Base-by-base conservation (phyloP, 1,284 basidiomycete genomes). In the Malassezia obtusa region DNA sequence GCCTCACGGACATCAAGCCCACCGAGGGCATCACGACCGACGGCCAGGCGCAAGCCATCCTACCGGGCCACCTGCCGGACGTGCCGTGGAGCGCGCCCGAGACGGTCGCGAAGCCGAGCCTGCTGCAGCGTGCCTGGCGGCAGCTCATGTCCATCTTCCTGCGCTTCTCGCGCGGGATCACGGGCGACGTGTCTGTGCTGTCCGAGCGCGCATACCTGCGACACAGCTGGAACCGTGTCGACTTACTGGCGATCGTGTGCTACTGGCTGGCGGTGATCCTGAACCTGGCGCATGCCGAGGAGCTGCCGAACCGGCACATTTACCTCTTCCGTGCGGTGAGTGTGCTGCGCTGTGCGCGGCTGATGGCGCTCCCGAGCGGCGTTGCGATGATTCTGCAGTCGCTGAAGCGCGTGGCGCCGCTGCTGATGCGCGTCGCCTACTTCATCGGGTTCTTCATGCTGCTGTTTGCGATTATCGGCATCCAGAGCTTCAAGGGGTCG, bases 341-440 rank as follows among this genome's bases (percentile, higher is more conserved):
- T 60, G 88, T 92, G 12, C 78, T 96, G 19, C 80, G 92, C 54
- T 85, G 83, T 2, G 83, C 87, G 4, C 80, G 92, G 53, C 75
- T 98, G 22, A 77, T 98, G 45, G 83, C 89, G 2, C 82, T 95
- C 47, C 95, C 91, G 1, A 84, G 83, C 58, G 92, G 92, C 75
- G 96, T 92, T n/a, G 61, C 64, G 83, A 95, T 90, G 0, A 96
- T 98, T 68, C 84, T 96, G 78, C 84, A 84, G 55, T 91, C 88
- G 10, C 78, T 98, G 58, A 98, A 98, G 77, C 84, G 82, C 0
- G 90, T 92, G 0, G 82, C 84, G 15, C 90, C 91, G 0, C 78
- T 95, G 19, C 80, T 98, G 17, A 82, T 87, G 17, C 86, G 84
- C 60, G 91, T 96, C 6, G 81, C 87, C 1, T 87, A 87, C 73